Base-by-base conservation (phyloP, 441 rosid genomes). In the Omphalea diandra region DNA sequence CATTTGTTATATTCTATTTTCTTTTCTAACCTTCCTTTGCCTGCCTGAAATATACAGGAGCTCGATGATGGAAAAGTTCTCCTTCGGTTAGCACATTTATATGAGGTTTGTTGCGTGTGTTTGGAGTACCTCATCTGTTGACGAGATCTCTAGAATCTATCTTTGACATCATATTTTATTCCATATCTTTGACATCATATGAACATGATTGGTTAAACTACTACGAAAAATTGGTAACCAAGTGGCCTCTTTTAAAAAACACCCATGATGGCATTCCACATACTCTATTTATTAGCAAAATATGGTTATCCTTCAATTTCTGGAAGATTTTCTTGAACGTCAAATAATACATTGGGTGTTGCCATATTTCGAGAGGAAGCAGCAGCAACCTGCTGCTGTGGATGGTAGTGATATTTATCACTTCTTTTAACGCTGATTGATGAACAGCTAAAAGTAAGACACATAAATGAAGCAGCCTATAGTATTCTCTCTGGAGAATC, bases 61-160 rank as follows among this genome's bases (percentile, higher is more conserved):
- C 82, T 85, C 53, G 84, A 79, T n/a, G 77, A 77, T 65, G 77
- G 86, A 43, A 77, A 76, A 57, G 77, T 82, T 59, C 86, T 85
- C 47, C 78, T 85, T 17, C 85, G 89, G 40, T 61, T 85, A 44
- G 89, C 87, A 2, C 89, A 85, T 69, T 66, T 85, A 68, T 83
- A 83, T 11, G 82, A 85, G 87, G 89, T 83, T 68, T 66, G 24
- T 57, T 70, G 41, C 36, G 3, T 56, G 38, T 24, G 43, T 12
- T 27, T 54, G 24, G 17, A 49, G 41, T 50, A 20, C 20, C 46
- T n/a, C 29, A 29, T 62, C 41, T 41, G 40, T 68, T n/a, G 35
- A 71, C 22, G 36, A 32, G 31, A 9, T 32, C 40, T 57, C 14
- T 8, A 27, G 32, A 56, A 33, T 44, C 20, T 18, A 43, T 33